A percentile compares a stretch with the other conserved stretches of the same genome.
phyloP scores from a whole-genome alignment of 2,329 filamentous ascomycete genomes.

The Pochonia chlamydosporia region DNA sequence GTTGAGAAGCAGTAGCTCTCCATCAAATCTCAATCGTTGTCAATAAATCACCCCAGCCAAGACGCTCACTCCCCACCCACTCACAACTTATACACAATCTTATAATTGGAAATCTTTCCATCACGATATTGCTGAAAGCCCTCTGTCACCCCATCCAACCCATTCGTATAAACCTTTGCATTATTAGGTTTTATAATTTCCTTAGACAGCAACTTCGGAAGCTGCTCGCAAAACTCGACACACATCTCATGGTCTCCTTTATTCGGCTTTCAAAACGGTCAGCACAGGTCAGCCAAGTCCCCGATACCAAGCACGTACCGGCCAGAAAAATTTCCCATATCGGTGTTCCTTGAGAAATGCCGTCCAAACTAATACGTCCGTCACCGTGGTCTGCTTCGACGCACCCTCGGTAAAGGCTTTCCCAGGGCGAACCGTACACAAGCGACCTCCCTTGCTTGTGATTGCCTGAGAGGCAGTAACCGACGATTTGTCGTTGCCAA shows the following conservation, averaged over 20 bases:
- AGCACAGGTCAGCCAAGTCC: background rate
- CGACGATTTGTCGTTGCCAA: slow-evolving; percentile 31
- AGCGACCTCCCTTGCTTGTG: slow-evolving; percentile 10
- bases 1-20: too few species aligned
- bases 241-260: background rate
- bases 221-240: slow-evolving; percentile 1
- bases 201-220: background rate
- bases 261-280: background rate
- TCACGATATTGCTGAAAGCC: background rate
- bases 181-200: background rate
- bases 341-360: slow-evolving; percentile 34
- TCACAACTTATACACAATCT: slow-evolving; percentile 1
- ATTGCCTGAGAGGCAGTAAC: slow-evolving; percentile 22
- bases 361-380: slow-evolving; percentile 37
- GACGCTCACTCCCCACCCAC: too few species aligned
- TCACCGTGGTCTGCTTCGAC: slow-evolving; percentile 24
- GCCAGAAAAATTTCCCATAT: slow-evolving; percentile 31
- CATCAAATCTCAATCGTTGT: too few species aligned
- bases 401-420: slow-evolving; percentile 33
- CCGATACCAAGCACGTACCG: slow-evolving; percentile 21
- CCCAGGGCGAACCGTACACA: slow-evolving; percentile 37
- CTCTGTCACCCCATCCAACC: background rate
- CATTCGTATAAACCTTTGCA: background rate
- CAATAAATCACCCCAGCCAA: too few species aligned
- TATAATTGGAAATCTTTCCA: background rate